Base-by-base conservation (phyloP, 2,329 filamentous ascomycete species). In the Fusarium albosuccineum region DNA sequence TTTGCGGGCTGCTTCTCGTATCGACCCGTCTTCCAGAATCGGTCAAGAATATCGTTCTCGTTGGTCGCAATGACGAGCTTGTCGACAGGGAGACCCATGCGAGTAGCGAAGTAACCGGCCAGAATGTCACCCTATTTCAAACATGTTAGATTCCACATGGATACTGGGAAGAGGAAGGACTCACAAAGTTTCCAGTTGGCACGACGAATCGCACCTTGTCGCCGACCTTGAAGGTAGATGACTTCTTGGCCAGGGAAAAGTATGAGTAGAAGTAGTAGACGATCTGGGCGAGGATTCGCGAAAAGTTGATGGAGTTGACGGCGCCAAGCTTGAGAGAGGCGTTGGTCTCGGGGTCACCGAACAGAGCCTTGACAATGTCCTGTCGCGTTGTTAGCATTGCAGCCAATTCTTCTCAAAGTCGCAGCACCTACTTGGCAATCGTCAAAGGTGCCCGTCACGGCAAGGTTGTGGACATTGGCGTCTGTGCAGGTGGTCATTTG, bases 251-350 rank as follows among this genome's bases (percentile, higher is more conserved):
- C 34, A 99, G 89, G 13, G 90, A 83, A 81, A 97, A 97, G 85
- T 98, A 98, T 11, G 96, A 90, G 80, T 96, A 86, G 84, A 97
- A 97, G 85, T 97, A 99, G 86, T 97, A 98, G 63, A 93, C 93
- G 68, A 97, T 97, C 82, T 99, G 96, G 11, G 96, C 95, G 37
- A 99, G 87, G 71, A 99, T 98, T 72, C 96, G 87, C 2, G 94
- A 92, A 87, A 91, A 97, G 82, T 98, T 98, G 82, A 98, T 98
- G 45, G 92, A 96, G 84, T 98, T 98, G 70, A 98, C 93, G 42
- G 96, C 95, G 40, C 92, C 95, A 42, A 98, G 90, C 70, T 93
- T 93, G 75, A 95, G 88, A 2, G 87, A 89, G 71, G 86, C 83
- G 84, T 98, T 98, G 77, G 92, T 91, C 57, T 94, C 89, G 3